A percentile compares a stretch with the other conserved stretches of the same genome.
These are phyloP conservation scores for Neopestalotiopsis rosae DNA, from an alignment of 2,329 filamentous ascomycete genomes.

Conservation along the genomic window DNA sequence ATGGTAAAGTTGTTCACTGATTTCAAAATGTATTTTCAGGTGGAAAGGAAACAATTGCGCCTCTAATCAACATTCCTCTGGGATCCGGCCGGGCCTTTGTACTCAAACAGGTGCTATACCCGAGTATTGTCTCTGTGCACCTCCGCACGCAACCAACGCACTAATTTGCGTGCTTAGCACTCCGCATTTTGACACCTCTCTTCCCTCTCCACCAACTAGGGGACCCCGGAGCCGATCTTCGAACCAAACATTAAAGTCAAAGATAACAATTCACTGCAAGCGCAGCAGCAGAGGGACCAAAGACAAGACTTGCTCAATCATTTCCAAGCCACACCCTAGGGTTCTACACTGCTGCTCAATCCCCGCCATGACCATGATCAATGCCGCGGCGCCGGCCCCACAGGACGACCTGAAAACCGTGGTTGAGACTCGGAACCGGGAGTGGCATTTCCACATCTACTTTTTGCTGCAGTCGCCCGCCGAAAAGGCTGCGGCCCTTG, in stretches of 20 bases:
- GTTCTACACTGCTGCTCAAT: not conserved
- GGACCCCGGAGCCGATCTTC: not conserved
- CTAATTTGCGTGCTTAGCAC: conserved; percentile 11
- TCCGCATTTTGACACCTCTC: not conserved
- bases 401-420: conserved; percentile 36
- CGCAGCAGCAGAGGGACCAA: not conserved
- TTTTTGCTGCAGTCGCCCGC: conserved; percentile 37
- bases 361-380: conserved; percentile 24
- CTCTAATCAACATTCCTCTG: not conserved
- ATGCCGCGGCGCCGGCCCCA: conserved; percentile 24
- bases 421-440: conserved; percentile 33
- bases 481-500: conserved; percentile 38
- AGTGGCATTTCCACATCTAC: conserved; percentile 43
- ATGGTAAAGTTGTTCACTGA: not conserved
- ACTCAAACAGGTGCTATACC: not conserved
- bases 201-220: not conserved
- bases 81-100: not conserved
- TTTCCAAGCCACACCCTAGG: not conserved
- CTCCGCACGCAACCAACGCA: conserved; percentile 16
- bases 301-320: not conserved
- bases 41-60: not conserved
- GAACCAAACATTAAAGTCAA: not conserved
- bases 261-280: not conserved
- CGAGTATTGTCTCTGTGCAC: not conserved
- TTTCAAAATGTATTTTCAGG: not conserved